These are phyloP conservation scores for Fusarium fracticaudum DNA, from an alignment of 2,329 filamentous ascomycete genomes.

Conservation along the genomic window DNA sequence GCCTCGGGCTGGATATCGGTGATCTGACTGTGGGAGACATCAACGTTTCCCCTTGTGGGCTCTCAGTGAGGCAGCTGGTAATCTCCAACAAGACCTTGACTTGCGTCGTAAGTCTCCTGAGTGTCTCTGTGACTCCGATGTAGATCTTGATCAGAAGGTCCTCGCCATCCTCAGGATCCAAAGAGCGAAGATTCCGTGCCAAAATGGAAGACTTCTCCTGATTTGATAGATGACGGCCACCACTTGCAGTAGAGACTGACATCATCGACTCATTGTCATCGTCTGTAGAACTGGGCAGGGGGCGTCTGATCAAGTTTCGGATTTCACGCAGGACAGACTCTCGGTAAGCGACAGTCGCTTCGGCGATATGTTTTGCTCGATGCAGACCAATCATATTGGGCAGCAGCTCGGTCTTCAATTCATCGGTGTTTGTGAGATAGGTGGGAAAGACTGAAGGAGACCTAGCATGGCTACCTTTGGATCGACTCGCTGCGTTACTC, in stretches of 20 bases:
- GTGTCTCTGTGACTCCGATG: conserved; percentile 84
- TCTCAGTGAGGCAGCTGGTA: conserved; percentile 75
- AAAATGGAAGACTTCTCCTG: conserved; percentile 91
- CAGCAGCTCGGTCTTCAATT: conserved; percentile 75
- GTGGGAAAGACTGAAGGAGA: conserved; percentile 77
- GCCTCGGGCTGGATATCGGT: conserved; percentile 62
- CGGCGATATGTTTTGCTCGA: conserved; percentile 79
- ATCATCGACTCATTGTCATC: conserved; percentile 93
- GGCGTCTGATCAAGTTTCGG: conserved; percentile 82
- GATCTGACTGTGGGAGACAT: conserved; percentile 62
- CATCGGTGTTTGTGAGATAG: conserved; percentile 78
- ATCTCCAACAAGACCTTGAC: conserved; percentile 96
- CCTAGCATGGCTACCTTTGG: conserved; percentile 72
- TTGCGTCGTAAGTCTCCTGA: conserved; percentile 87
- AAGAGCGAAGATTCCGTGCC: conserved; percentile 84
- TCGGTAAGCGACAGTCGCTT: conserved; percentile 85
- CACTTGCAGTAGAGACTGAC: conserved; percentile 80
- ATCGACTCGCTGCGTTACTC: conserved; percentile 79
- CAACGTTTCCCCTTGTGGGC: conserved; percentile 50
- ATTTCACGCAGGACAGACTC: conserved; percentile 88
- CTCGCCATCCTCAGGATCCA: conserved; percentile 88
- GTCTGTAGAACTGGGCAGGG: conserved; percentile 91
- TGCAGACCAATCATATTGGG: conserved; percentile 82
- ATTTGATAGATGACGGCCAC: conserved; percentile 74
- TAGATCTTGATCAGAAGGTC: conserved; percentile 85